These are phyloP conservation scores for Colletotrichum sp. DNA, from an alignment of 2,329 filamentous ascomycete genomes.

Conservation along the genomic window DNA sequence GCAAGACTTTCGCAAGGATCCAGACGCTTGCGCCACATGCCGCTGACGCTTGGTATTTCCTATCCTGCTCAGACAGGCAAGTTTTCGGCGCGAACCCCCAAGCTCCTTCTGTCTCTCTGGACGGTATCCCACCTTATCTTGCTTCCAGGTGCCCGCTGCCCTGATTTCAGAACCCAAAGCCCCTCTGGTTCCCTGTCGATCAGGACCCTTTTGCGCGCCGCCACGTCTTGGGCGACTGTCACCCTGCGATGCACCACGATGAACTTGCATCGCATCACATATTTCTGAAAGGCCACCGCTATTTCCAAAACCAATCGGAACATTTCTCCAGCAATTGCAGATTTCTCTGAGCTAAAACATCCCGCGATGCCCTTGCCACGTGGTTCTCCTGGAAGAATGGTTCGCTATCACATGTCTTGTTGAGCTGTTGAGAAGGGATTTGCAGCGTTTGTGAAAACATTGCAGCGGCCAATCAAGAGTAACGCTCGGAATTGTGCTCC, in stretches of 20 bases:
- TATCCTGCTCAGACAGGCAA: background rate
- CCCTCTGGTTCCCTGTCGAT: background rate
- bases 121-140: background rate
- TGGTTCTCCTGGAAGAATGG: background rate
- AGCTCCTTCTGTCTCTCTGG: background rate
- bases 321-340: background rate
- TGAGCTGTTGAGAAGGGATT: background rate
- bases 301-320: background rate
- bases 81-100: background rate
- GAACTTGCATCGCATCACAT: background rate
- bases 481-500: background rate
- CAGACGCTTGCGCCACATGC: background rate
- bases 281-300: background rate
- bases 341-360: background rate
- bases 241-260: background rate
- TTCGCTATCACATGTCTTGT: background rate
- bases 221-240: conserved; percentile 2
- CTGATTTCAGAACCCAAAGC: background rate
- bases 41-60: background rate
- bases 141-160: background rate
- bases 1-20: conserved; percentile 3
- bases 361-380: background rate
- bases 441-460: background rate
- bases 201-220: background rate
- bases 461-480: background rate